Percentiles rank a stretch among this genome's conserved stretches.
These are phyloP conservation scores for Exophiala alcalophila DNA, from an alignment of 2,329 filamentous ascomycete genomes.

Conservation along the genomic window DNA sequence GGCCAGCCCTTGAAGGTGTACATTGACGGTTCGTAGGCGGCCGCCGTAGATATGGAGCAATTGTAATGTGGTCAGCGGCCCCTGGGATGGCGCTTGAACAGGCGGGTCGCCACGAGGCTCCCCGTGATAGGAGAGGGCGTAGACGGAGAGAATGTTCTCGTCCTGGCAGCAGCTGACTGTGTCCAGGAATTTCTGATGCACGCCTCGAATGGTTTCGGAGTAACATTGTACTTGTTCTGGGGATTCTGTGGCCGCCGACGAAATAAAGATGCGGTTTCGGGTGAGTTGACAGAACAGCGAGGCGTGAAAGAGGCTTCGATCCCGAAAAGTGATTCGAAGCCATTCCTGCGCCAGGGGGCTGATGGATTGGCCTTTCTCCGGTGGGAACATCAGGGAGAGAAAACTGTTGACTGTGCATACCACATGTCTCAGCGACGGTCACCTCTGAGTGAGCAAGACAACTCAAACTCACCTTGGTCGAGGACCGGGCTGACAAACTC, in stretches of 20 bases:
- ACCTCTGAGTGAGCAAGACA: no score
- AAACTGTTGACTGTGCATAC: slow-evolving; percentile 20
- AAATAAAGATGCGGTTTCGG: slow-evolving; percentile 16
- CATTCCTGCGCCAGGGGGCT: slow-evolving; percentile 18
- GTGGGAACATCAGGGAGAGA: slow-evolving; percentile 22
- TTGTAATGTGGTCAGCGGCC: slow-evolving; percentile 38
- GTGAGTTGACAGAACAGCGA: slow-evolving; percentile 26
- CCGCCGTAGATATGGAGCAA: slow-evolving; percentile 39
- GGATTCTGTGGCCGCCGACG: slow-evolving; percentile 13
- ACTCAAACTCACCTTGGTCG: slow-evolving; percentile 17
- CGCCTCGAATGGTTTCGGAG: slow-evolving; percentile 37
- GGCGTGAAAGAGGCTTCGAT: slow-evolving; percentile 25
- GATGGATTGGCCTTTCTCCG: slow-evolving; percentile 13
- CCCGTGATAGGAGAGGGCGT: slow-evolving; percentile 37
- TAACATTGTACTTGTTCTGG: slow-evolving; percentile 24
- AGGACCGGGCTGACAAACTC: slow-evolving; percentile 23
- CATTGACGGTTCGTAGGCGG: slow-evolving; percentile 35
- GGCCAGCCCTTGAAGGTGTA: slow-evolving; percentile 37
- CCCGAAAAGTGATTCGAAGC: slow-evolving; percentile 22
- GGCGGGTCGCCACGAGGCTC: slow-evolving; percentile 27
- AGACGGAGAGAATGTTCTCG: slow-evolving; percentile 37
- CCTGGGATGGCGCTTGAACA: slow-evolving; percentile 34
- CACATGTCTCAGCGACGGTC: no score
- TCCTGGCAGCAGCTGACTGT: slow-evolving; percentile 35
- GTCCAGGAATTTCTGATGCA: slow-evolving; percentile 37